A percentile compares a stretch with the other conserved stretches of the same genome.
Conservation (phyloP, 2,329 filamentous ascomycete species). For the Xylariaceae sp. region DNA sequence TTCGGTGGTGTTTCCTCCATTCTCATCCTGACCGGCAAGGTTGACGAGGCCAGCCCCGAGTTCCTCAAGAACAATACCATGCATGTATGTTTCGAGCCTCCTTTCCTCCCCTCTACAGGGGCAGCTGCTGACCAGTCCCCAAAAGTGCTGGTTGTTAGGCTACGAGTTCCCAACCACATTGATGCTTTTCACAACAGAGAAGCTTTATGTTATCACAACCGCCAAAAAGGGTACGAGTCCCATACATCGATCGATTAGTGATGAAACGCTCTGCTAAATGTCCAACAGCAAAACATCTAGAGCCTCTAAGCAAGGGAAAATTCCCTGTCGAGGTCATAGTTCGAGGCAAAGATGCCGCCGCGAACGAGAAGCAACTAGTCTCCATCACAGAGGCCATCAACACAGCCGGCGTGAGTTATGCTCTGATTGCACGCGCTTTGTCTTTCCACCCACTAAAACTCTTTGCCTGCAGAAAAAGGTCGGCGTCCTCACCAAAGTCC, state of each 20-base stretch:
- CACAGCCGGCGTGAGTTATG: conserved; percentile 67
- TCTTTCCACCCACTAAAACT: conserved; percentile 12
- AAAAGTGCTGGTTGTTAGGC: conserved; percentile 91
- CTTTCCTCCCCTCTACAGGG: background rate
- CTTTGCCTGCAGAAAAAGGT: conserved; percentile 68
- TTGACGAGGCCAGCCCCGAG: conserved; percentile 70
- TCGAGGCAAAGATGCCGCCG: conserved; percentile 83
- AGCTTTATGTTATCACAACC: conserved; percentile 88
- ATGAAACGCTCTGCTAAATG: conserved; percentile 33
- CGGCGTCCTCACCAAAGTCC: conserved; percentile 80
- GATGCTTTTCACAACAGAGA: conserved; percentile 85
- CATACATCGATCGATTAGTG: conserved; percentile 2
- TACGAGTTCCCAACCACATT: conserved; percentile 98
- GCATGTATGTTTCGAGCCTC: conserved; percentile 61
- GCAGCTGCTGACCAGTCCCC: background rate
- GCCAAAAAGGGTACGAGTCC: conserved; percentile 78
- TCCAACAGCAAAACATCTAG: conserved; percentile 77
- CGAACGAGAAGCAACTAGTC: conserved; percentile 86
- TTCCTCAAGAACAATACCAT: conserved; percentile 97
- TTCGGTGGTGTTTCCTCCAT: conserved; percentile 87
- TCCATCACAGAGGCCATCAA: conserved; percentile 85
- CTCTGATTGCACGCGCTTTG: background rate
- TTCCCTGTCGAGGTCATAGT: conserved; percentile 90
- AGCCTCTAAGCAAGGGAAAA: conserved; percentile 86
- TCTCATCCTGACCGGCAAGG: conserved; percentile 89